A percentile compares a stretch with the other conserved stretches of the same genome.
phyloP scores from a whole-genome alignment of 805 yeast species.

The Cyberlindnera samutprakarnensis region DNA sequence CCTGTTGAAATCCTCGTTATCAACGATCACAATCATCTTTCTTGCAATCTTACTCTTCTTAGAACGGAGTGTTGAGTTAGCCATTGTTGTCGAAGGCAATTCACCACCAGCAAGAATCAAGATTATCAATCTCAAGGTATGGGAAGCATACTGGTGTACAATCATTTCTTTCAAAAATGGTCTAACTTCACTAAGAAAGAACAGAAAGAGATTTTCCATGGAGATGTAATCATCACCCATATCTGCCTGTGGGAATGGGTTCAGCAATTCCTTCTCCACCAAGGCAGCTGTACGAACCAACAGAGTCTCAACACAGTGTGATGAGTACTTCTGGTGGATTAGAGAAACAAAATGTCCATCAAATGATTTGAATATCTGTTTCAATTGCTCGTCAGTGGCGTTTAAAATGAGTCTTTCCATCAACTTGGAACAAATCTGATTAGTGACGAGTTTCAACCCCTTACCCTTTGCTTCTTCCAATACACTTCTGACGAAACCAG shows the following conservation, averaged over 20 bases:
- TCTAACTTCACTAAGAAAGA: constrained; percentile 59
- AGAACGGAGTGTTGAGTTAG: constrained; percentile 70
- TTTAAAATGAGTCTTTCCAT: constrained; percentile 76
- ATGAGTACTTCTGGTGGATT: constrained; percentile 82
- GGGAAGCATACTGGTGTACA: constrained; percentile 79
- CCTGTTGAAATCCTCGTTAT: constrained; percentile 60
- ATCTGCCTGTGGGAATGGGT: constrained; percentile 30
- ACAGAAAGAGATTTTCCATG: constrained; percentile 59
- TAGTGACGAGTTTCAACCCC: constrained; percentile 85
- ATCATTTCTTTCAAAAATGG: constrained; percentile 55
- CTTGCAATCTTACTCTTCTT: constrained; percentile 84
- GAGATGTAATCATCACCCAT: constrained; percentile 35
- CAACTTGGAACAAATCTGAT: constrained; percentile 90
- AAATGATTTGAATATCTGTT: constrained; percentile 57
- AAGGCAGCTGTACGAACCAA: constrained; percentile 67
- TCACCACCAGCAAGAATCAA: constrained; percentile 71
- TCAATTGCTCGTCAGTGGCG: constrained; percentile 59
- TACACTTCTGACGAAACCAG: constrained; percentile 66
- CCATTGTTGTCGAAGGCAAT: constrained; percentile 62
- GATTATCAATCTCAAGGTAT: constrained; percentile 67
- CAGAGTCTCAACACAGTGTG: constrained; percentile 88
- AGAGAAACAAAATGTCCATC: constrained; percentile 69
- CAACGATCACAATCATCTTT: constrained; percentile 85
- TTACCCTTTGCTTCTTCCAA: constrained; percentile 83
- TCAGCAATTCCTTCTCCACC: constrained; percentile 63